Evolutionary conservation across 306 rosid species (phyloP).

Genomic region (Gastrolobium bilobum): DNA sequence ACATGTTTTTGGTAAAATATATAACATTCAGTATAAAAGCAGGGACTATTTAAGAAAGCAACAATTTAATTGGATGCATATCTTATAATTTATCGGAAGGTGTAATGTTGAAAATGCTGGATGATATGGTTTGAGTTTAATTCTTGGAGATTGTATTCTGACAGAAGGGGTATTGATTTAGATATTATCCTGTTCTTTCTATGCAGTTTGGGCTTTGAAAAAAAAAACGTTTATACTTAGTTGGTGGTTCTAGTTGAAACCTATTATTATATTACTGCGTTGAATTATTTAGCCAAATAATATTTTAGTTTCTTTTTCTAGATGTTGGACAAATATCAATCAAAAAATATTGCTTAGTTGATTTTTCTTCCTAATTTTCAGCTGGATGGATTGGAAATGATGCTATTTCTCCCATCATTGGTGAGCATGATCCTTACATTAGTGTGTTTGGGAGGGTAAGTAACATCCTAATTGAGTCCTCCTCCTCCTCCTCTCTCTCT

Average conservation of each 20-base stretch:
- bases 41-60: not conserved
- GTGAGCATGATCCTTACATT: constrained; percentile 86
- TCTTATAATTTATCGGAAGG: constrained; percentile 18
- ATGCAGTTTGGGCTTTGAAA: not conserved
- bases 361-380: constrained; percentile 57
- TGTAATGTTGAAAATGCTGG: constrained; percentile 1
- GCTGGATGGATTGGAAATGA: constrained; percentile 99
- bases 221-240: not conserved
- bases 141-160: constrained; percentile 14
- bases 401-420: constrained; percentile 89
- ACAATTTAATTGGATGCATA: not conserved
- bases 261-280: constrained; percentile 25
- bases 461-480: constrained; percentile 46
- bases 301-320: constrained; percentile 7
- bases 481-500: not conserved
- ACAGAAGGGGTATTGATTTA: not conserved
- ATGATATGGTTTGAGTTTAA: not conserved
- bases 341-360: constrained; percentile 42
- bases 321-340: constrained; percentile 41
- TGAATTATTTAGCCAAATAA: constrained; percentile 10
- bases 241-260: constrained; percentile 35
- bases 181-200: not conserved
- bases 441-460: constrained; percentile 87
- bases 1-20: constrained; percentile 31
- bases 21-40: not conserved